Conservation (phyloP, 1,284 basidiomycete species). For the Trichosporon coremiiforme region DNA sequence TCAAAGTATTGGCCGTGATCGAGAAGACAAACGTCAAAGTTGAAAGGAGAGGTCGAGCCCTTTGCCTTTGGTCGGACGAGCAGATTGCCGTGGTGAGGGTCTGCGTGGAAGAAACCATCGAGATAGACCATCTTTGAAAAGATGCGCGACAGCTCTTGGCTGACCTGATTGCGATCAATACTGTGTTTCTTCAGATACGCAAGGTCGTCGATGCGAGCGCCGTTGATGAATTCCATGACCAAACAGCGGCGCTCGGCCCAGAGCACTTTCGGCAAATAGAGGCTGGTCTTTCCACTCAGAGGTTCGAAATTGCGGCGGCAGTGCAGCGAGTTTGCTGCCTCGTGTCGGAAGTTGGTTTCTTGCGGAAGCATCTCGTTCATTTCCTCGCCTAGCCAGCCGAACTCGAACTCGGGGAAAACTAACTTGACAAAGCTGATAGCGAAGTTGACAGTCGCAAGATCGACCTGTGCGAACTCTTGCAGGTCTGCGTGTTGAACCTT, state of each 20-base stretch:
- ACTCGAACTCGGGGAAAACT: constrained; percentile 71
- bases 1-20: constrained; percentile 91
- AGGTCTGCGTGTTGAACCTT: constrained; percentile 97
- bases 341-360: constrained; percentile 79
- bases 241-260: constrained; percentile 82
- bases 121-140: constrained; percentile 97
- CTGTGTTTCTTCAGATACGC: constrained; percentile 76
- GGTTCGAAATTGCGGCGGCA: constrained; percentile 72
- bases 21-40: constrained; percentile 89
- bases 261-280: constrained; percentile 89
- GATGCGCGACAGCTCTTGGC: constrained; percentile 75
- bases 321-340: constrained; percentile 79
- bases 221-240: constrained; percentile 88
- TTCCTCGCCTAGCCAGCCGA: constrained; percentile 91
- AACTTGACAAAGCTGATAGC: constrained; percentile 80
- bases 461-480: constrained; percentile 88
- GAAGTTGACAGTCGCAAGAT: constrained; percentile 59
- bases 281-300: constrained; percentile 67
- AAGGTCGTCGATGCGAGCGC: constrained; percentile 86
- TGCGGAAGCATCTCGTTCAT: constrained; percentile 90
- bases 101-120: constrained; percentile 66
- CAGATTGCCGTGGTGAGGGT: constrained; percentile 70
- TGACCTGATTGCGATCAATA: constrained; percentile 93
- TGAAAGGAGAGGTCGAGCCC: constrained; percentile 74
- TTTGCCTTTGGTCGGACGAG: constrained; percentile 75